Evolutionary conservation across 441 rosid species (phyloP).

Genomic region (Kokia cookei): DNA sequence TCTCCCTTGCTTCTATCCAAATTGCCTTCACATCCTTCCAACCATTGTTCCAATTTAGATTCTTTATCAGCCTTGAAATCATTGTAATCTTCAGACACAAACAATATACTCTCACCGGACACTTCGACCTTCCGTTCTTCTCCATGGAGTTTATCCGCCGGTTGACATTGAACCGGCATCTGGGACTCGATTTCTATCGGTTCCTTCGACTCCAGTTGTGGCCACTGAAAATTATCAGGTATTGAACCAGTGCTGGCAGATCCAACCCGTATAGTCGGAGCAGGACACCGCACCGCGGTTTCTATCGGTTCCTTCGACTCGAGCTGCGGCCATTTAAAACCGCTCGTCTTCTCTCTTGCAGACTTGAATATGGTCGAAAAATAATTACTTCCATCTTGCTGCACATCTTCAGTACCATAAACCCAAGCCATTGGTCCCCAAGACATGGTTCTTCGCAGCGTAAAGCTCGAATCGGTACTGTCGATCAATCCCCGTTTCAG

Average conservation of each 20-base stretch:
- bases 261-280: conserved; percentile 24
- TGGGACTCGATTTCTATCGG: conserved; percentile 11
- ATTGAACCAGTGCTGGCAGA: conserved; percentile 33
- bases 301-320: conserved; percentile 34
- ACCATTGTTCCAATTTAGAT: conserved; percentile 81
- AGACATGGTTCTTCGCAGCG: conserved; percentile 38
- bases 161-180: conserved; percentile 21
- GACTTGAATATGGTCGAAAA: conserved; percentile 59
- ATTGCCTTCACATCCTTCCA: conserved; percentile 40
- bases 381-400: conserved; percentile 39
- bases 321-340: conserved; percentile 62
- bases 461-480: conserved; percentile 27
- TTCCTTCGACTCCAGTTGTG: conserved; percentile 50
- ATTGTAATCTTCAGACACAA: conserved; percentile 37
- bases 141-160: conserved; percentile 27
- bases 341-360: conserved; percentile 69
- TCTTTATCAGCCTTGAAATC: conserved; percentile 74
- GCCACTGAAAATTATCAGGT: conserved; percentile 52
- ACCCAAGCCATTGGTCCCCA: conserved; percentile 47
- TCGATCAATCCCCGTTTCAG: conserved; percentile 56
- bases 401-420: conserved; percentile 26
- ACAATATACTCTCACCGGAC: background rate
- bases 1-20: conserved; percentile 18
- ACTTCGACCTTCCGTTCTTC: conserved; percentile 9
- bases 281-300: conserved; percentile 8